Evolutionary conservation across 305 asterid genomes (phyloP), one percentile per base, ranked within the genome.

Genomic region (Plantago coronopus): DNA sequence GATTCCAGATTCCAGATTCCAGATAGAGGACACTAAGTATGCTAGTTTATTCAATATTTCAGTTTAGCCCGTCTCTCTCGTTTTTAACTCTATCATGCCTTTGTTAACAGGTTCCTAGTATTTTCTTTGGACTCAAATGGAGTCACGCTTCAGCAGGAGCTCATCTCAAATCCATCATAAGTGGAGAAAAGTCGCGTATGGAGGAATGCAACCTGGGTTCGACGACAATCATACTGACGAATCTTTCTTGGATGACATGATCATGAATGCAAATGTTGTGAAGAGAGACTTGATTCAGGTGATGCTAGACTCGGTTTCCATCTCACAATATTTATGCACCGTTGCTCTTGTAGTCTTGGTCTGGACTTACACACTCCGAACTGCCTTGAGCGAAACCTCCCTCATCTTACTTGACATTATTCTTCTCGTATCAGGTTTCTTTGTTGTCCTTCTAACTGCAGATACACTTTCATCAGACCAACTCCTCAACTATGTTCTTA

Each of bases 201-300:
- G 98, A 55, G 98, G 98, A 51, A 82, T 81, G 95, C 98, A 86
- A 66, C 98, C 93, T 5, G 98, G 95, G 21, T 91, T 74, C 49
- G 93, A 82, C 25, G 96, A 91, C 81, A 91, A 91, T 65, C 89
- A 84, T 76, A 86, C 93, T 0, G 98, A 83, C 61, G 96, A 86
- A 4, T 81, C 98, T 50, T 88, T 91, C 82, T 76, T 91, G 13
- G 95, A 81, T 70, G 88, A 83, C 44, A 91, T 91, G 98, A 89
- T 91, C 38, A 91, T 88, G 98, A 91, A 91, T 57, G 95, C 95
- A 66, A 91, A 81, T 61, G 96, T 91, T 48, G 96, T 91, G 67
- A 88, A 87, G 67, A 59, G 96, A 68, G 91, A 88, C 75, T 70
- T 91, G 64, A 57, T 76, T 58, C 88, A 88, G 83, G 96, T 84